Conservation (phyloP, 306 rosid species). For the Lithocarpus polystachyus region DNA sequence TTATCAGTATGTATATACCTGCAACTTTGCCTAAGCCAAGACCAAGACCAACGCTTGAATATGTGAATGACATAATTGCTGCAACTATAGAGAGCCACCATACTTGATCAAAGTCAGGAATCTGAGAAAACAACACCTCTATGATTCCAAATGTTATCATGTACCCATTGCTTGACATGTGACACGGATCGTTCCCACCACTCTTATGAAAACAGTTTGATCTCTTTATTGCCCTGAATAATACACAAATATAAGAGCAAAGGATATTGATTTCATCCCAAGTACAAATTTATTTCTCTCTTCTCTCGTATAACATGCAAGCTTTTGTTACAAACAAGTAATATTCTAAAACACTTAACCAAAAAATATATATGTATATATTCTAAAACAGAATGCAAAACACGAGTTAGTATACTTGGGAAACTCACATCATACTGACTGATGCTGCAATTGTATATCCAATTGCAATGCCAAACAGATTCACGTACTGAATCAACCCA, state of each 20-base stretch:
- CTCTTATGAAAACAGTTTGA: slow-evolving; percentile 67
- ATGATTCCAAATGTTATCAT: slow-evolving; percentile 72
- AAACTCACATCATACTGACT: slow-evolving; percentile 82
- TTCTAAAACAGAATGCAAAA: not conserved
- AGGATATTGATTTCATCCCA: not conserved
- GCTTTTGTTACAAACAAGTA: not conserved
- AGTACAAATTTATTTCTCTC: too few relatives aligned
- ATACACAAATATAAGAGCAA: not conserved
- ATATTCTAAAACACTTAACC: not conserved
- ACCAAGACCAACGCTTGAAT: slow-evolving; percentile 55
- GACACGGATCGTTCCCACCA: slow-evolving; percentile 73
- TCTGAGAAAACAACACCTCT: slow-evolving; percentile 69
- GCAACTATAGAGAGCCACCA: slow-evolving; percentile 88
- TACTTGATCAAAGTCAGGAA: slow-evolving; percentile 65
- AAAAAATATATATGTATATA: not conserved
- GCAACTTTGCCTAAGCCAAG: slow-evolving; percentile 69
- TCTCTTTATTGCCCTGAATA: slow-evolving; percentile 70
- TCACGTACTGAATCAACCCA: slow-evolving; percentile 61
- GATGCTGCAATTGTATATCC: slow-evolving; percentile 81
- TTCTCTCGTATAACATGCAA: not conserved
- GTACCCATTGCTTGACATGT: slow-evolving; percentile 75
- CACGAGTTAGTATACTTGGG: not conserved
- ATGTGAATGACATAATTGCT: slow-evolving; percentile 72
- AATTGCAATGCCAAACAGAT: slow-evolving; percentile 63
- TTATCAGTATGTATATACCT: slow-evolving; percentile 28